These are phyloP conservation scores for Gamsiella multidivaricata DNA, from an alignment of 192 early-diverging fungal species.

Conservation along the genomic window DNA sequence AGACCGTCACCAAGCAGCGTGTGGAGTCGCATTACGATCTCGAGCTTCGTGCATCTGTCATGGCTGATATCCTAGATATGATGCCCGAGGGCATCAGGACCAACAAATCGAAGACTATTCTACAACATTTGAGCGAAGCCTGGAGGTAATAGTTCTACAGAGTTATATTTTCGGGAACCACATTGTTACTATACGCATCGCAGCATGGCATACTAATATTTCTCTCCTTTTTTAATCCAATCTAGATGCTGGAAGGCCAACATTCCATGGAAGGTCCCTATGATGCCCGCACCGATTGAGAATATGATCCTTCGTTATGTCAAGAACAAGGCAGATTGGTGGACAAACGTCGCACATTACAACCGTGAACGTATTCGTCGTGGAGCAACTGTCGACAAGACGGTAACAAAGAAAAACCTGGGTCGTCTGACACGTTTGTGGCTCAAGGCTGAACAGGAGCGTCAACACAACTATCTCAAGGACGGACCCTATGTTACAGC, in stretches of 20 bases:
- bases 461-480: slow-evolving; percentile 98
- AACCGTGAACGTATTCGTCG: slow-evolving; percentile 98
- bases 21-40: slow-evolving; percentile 99
- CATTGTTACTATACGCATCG: not conserved
- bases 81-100: slow-evolving; percentile 99
- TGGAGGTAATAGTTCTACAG: slow-evolving; percentile 67
- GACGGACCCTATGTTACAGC: slow-evolving; percentile 98
- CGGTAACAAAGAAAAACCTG: slow-evolving; percentile 98
- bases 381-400: slow-evolving; percentile 99
- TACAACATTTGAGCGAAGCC: slow-evolving; percentile 96
- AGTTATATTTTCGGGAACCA: no score
- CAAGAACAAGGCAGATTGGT: slow-evolving; percentile 99
- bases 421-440: slow-evolving; percentile 97
- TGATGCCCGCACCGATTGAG: slow-evolving; percentile 96
- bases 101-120: slow-evolving; percentile 94
- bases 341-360: slow-evolving; percentile 98
- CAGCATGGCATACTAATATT: not conserved
- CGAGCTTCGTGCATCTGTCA: slow-evolving; percentile 97
- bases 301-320: slow-evolving; percentile 99
- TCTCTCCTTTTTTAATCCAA: not conserved
- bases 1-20: slow-evolving; percentile 99
- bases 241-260: slow-evolving; percentile 94
- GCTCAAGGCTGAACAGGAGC: slow-evolving; percentile 99
- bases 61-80: slow-evolving; percentile 99
- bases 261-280: slow-evolving; percentile 99